Conservation (phyloP, 371 early-diverging fungal genomes). For the Mucor velutinosus region DNA sequence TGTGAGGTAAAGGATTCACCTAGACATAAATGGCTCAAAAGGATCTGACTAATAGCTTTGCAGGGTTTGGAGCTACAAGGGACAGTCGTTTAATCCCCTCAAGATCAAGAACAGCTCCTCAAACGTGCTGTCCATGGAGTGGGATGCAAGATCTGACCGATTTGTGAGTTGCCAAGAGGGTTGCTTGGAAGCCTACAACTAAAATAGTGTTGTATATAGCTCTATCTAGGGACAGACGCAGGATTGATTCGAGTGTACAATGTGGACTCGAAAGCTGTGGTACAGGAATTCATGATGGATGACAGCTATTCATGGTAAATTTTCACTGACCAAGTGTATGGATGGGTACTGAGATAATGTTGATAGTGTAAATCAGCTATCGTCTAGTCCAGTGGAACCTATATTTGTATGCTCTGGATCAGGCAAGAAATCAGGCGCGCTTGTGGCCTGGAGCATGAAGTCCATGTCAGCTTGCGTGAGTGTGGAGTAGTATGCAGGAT, state of each 20-base stretch:
- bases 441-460: conserved; percentile 66
- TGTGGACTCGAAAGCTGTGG: conserved; percentile 57
- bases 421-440: conserved; percentile 36
- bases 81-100: conserved; percentile 48
- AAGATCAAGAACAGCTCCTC: conserved; percentile 52
- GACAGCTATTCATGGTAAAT: conserved; percentile 54
- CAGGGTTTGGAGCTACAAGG: conserved; percentile 58
- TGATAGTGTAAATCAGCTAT: conserved; percentile 53
- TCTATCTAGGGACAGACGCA: conserved; percentile 62
- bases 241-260: conserved; percentile 61
- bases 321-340: not conserved
- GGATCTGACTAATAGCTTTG: not conserved
- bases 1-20: conserved; percentile 40
- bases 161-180: conserved; percentile 33
- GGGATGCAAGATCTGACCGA: conserved; percentile 64
- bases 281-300: conserved; percentile 61
- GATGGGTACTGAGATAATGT: not conserved
- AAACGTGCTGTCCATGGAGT: conserved; percentile 60
- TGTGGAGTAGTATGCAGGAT: not conserved
- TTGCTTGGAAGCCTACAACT: not conserved
- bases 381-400: conserved; percentile 64
- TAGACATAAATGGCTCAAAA: no score
- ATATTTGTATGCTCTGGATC: conserved; percentile 58
- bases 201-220: conserved; percentile 18
- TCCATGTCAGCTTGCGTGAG: conserved; percentile 59